Evolutionary conservation across 805 yeast species (phyloP).

Genomic region (Pichia eremophila): DNA sequence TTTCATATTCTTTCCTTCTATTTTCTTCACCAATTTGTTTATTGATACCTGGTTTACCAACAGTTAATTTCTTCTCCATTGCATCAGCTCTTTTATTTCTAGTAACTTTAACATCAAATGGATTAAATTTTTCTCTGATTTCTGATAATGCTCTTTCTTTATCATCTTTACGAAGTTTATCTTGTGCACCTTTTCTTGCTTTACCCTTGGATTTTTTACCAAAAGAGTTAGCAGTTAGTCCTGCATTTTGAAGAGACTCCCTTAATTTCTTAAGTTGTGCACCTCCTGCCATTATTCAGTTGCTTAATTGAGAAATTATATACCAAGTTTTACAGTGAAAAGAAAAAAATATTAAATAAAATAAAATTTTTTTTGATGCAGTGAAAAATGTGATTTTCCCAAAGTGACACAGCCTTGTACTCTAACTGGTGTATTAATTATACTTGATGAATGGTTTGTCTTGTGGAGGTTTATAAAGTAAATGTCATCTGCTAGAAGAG

Average conservation of each 20-base stretch:
- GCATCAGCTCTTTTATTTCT: conserved; percentile 50
- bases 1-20: conserved; percentile 54
- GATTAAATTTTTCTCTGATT: conserved; percentile 80
- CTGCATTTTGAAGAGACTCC: conserved; percentile 65
- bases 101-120: conserved; percentile 72
- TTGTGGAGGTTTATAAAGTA: not conserved
- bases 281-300: conserved; percentile 43
- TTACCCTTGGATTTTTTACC: conserved; percentile 40
- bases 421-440: too few relatives aligned
- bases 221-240: conserved; percentile 73
- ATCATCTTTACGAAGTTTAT: conserved; percentile 64
- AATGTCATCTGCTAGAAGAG: conserved; percentile 35
- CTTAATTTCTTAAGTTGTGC: conserved; percentile 81
- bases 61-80: conserved; percentile 37
- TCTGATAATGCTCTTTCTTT: conserved; percentile 43
- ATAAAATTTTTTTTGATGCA: too few relatives aligned
- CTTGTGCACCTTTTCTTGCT: conserved; percentile 42
- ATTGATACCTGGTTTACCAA: conserved; percentile 60
- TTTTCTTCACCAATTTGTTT: conserved; percentile 62
- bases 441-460: not conserved
- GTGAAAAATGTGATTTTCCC: too few relatives aligned
- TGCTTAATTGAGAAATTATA: too few relatives aligned
- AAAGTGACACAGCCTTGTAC: too few relatives aligned
- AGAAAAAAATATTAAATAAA: too few relatives aligned
- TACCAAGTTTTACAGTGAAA: too few relatives aligned